Base-by-base conservation (phyloP, 23 red algal species). In the Gracilariopsis chorda region DNA sequence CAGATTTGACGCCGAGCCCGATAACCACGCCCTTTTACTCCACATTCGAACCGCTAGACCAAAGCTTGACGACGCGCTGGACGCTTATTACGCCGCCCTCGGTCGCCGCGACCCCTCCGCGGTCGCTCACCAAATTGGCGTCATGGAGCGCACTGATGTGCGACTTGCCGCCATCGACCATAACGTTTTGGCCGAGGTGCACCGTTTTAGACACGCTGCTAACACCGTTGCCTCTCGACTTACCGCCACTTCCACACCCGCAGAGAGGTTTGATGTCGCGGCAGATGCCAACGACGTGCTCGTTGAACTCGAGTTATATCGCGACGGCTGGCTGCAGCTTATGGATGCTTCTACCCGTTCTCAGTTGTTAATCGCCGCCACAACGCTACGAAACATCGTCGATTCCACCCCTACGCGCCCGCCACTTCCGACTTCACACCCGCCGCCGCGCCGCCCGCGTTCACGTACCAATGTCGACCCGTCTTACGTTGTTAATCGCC, bases 221-320 rank as follows among this genome's bases (percentile, higher is more conserved):
- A 25, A 24, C 9, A 17, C 46, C 37, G 32, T 58, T 28, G 48
- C 69, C 29, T 46, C 52, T 20, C 72, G 63, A 23, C 47, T 78
- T 37, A 32, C 70, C 6, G 48, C 56, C 24, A 11, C 57, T 21
- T 52, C 60, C 4, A 47, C 8, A 17, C 43, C 57, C 4, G 51
- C 25, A 3, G 80, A 52, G 27, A 52, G 80, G 23, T 19, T 37
- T 45, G 48, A 67, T 52, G 56, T 67, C 51, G 40, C 48, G 45
- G 58, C 56, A 8, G 80, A 85, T 46, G 80, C 80, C 11, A 69
- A 85, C 35, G 80, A 85, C 29, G 29, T 69, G 43, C 80, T 85
- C 37, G 46, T 85, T 7, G 80, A 85, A 36, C 60, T 85, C 57
- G 57, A 67, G 17, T 32, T 85, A 19, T 85, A 85, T 51, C 57